These are phyloP conservation scores for Physaria fendleri DNA, from an alignment of 345 rosid genomes.

Conservation along the genomic window DNA sequence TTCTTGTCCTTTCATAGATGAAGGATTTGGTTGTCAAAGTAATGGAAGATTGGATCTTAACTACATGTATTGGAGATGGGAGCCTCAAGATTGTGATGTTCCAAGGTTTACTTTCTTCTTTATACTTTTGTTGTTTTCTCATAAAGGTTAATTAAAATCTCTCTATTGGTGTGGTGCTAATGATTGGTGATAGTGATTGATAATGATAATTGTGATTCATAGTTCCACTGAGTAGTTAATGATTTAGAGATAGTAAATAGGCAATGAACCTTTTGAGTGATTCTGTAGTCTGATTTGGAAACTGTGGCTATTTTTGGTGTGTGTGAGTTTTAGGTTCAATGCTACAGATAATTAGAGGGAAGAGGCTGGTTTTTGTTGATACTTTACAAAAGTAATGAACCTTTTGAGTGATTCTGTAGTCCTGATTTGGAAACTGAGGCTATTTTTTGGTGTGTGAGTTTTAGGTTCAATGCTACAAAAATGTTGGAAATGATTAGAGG, in stretches of 20 bases:
- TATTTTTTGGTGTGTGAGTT: too few species aligned
- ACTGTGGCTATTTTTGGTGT: not conserved
- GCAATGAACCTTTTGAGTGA: not conserved
- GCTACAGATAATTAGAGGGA: conserved; percentile 75
- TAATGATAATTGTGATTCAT: not conserved
- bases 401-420: too few species aligned
- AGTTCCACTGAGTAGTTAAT: not conserved
- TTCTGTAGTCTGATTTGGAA: conserved; percentile 6
- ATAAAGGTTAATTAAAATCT: not conserved
- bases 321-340: conserved; percentile 53
- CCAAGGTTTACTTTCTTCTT: conserved; percentile 48
- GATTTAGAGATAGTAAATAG: not conserved
- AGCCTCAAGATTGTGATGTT: conserved; percentile 59
- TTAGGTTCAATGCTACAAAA: conserved; percentile 77
- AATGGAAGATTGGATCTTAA: conserved; percentile 68
- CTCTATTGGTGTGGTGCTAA: not conserved
- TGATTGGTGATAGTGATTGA: conserved; percentile 1
- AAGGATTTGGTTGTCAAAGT: conserved; percentile 75
- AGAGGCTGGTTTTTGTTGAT: conserved; percentile 89
- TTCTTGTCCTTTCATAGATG: conserved; percentile 88
- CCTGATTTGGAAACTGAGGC: too few species aligned
- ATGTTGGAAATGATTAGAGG: conserved; percentile 78
- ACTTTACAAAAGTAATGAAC: too few species aligned
- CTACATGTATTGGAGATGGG: conserved; percentile 89
- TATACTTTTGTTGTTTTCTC: conserved; percentile 5